Evolutionary conservation across 176 grass and related monocot genomes (phyloP).

Genomic region (Aegilops sharonensis): DNA sequence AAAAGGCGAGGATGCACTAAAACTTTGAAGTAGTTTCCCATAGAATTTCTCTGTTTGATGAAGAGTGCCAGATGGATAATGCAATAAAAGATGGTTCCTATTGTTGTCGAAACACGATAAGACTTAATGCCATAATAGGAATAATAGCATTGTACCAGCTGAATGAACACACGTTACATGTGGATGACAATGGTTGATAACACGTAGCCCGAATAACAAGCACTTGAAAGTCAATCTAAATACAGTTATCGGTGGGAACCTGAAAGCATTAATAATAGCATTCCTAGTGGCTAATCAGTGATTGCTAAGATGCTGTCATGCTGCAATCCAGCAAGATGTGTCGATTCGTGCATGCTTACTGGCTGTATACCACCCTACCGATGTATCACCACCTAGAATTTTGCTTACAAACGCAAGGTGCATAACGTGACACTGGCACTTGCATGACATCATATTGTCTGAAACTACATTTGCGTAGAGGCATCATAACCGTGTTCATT

Average conservation of each 20-base stretch:
- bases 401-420: neutral
- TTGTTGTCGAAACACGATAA: slow-evolving; percentile 12
- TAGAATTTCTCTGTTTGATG: neutral
- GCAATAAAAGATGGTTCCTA: neutral
- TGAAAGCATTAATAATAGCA: neutral
- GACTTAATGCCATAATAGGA: neutral
- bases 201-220: neutral
- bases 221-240: neutral
- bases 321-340: neutral
- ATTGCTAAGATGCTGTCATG: neutral
- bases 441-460: neutral
- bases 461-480: neutral
- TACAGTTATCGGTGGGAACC: neutral
- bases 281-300: neutral
- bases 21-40: neutral
- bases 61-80: slow-evolving; percentile 1
- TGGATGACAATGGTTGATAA: neutral
- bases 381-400: neutral
- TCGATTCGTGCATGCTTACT: neutral
- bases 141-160: neutral
- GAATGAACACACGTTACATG: neutral
- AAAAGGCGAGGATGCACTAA: neutral
- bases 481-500: neutral
- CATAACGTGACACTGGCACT: neutral
- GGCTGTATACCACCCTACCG: neutral